Evolutionary conservation across 2,329 filamentous ascomycete genomes (phyloP), one percentile per base, ranked within the genome.

Genomic region (Aspergillus thermomutatus): DNA sequence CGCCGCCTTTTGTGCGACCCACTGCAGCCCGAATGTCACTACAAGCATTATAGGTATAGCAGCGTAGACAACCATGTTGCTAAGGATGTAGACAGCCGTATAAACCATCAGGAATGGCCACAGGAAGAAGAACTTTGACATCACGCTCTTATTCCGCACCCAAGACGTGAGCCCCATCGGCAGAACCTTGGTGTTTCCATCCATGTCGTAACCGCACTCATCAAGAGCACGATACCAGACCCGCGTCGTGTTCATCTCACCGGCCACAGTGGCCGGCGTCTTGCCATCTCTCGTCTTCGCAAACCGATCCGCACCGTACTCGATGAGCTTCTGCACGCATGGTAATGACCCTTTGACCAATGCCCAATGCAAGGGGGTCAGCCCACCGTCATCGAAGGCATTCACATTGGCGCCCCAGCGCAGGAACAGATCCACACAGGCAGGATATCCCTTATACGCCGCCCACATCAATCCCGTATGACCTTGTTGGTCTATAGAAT

Each of bases 391-490:
- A 68, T 99, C 94, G 28, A 83, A 86, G 34, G 91, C 88, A 74
- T 96, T 91, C 8, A 97, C 91, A 70, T 92, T 94, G 40, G 94
- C 94, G 53, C 94, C 95, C 92, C 94, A 99, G 65, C 92, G 87
- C 57, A 99, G 78, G 63, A 96, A 93, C 46, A 97, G 75, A 70
- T 97, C 94, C 49, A 97, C 93, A 66, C 91, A 96, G 49, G 89
- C 87, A 0, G 93, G 91, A 71, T 88, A 97, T 37, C 95, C 94
- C 76, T 99, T 99, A 79, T 99, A 99, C 17, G 93, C 93, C 19
- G 94, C 91, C 94, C 94, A 99, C 94, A 99, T 99, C 59, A 99
- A 82, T 59, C 88, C 89, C 1, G 94, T 97, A 75, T 99, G 95
- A 5, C 92, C 91, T 71, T 92, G 93, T 51, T 86, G 85, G 75